Evolutionary conservation across 2,329 filamentous ascomycete genomes (phyloP).

Genomic region (Fonsecaea erecta): DNA sequence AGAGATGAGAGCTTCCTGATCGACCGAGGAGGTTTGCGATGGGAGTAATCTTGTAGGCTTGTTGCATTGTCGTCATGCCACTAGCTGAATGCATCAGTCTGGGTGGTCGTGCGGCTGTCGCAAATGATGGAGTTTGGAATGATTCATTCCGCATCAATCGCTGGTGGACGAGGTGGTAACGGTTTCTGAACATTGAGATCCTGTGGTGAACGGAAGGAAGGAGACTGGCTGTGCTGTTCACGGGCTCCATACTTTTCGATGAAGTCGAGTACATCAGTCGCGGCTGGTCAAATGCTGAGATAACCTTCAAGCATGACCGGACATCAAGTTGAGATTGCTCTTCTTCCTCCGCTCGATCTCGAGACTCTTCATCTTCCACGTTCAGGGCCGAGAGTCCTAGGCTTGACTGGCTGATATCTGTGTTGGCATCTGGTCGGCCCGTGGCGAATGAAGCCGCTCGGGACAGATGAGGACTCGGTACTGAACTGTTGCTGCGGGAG

Average conservation of each 20-base stretch:
- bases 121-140: conserved; percentile 82
- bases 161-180: conserved; percentile 91
- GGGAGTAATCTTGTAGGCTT: conserved; percentile 84
- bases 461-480: conserved; percentile 56
- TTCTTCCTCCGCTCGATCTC: conserved; percentile 8
- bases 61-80: conserved; percentile 57
- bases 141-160: conserved; percentile 89
- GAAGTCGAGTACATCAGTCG: conserved; percentile 52
- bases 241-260: conserved; percentile 89
- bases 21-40: conserved; percentile 77
- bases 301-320: conserved; percentile 79
- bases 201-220: conserved; percentile 80
- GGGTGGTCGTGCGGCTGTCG: conserved; percentile 58
- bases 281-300: conserved; percentile 85
- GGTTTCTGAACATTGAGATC: conserved; percentile 82
- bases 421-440: conserved; percentile 45
- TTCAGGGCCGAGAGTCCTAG: conserved; percentile 60
- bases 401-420: conserved; percentile 69
- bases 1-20: conserved; percentile 80
- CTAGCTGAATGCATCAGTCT: conserved; percentile 65
- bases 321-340: conserved; percentile 65
- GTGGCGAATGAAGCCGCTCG: conserved; percentile 57
- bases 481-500: conserved; percentile 50
- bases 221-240: conserved; percentile 68
- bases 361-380: conserved; percentile 38